Base-by-base conservation (phyloP, 345 rosid genomes). In the Lepidium africanum region DNA sequence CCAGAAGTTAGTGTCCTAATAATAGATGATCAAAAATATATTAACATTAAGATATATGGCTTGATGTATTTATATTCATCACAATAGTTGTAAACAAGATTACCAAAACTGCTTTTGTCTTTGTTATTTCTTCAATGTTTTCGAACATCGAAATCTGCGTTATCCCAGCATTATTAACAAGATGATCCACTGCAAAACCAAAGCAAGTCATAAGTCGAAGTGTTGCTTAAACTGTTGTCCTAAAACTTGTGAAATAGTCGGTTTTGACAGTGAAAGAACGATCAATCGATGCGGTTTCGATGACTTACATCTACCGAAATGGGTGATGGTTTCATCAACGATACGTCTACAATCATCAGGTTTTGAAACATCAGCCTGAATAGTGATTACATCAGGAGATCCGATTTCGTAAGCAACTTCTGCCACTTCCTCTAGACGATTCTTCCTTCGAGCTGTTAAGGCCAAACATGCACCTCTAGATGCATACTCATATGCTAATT, bases 1-100 rank as follows among this genome's bases (percentile, higher is more conserved):
- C 89, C 89, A 86, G 54, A 91, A 91, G 36, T 88, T 86, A 5
- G 68, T 79, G 33, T 86, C 89, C 90, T 88, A 56, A 40, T 14
- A 25, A 42, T 6, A 30, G 7, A 21, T 11, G 17, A 53, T 9
- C 23, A 41, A 52, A 43, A 3, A 50, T 17, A 17, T 9, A 14
- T 19, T 60, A 10, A 36, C 9, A 16, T 3, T 9, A 46, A 30
- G 7, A 46, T 46, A 46, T 46, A 9, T 16, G 3, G 50, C 32
- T 27, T 27, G 7, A 30, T 5, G 33, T 30, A 27, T 30, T 30
- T 30, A 30, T 27, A 5, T 27, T 25, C 27, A 27, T 27, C 6
- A 5, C 5, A 3, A 55, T 23, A 39, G 10, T 10, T 17, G 19
- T 13, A 50, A 9, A 5, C 33, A 30, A 30, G 2, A 40, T 69